phyloP scores from a whole-genome alignment of 2,329 filamentous ascomycete species.

The Pseudocercospora crystallina region DNA sequence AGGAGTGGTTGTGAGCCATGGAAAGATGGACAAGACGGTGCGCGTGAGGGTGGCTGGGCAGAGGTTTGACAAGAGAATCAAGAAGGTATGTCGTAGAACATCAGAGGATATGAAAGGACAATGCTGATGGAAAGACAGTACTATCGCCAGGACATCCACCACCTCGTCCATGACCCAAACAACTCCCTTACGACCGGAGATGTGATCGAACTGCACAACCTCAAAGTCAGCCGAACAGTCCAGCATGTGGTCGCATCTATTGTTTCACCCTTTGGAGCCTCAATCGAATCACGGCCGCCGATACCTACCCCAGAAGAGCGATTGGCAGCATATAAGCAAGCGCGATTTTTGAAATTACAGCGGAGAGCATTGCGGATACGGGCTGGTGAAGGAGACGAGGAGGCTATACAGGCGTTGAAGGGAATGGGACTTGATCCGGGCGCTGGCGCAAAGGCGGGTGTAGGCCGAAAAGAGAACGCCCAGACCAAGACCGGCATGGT shows the following conservation, averaged over 20 bases:
- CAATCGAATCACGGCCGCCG: conserved; percentile 63
- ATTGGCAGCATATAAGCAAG: conserved; percentile 54
- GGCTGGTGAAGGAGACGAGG: conserved; percentile 32
- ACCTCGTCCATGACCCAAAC: conserved; percentile 77
- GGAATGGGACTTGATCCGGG: conserved; percentile 31
- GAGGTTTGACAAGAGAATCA: conserved; percentile 69
- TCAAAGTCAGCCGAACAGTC: conserved; percentile 64
- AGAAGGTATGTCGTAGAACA: conserved; percentile 60
- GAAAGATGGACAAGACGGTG: conserved; percentile 75
- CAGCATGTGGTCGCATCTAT: conserved; percentile 74
- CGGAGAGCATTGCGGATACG: conserved; percentile 28
- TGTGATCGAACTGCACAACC: conserved; percentile 70
- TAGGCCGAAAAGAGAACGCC: conserved; percentile 28
- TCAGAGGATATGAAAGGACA: background rate
- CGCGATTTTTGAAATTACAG: conserved; percentile 59
- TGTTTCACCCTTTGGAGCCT: conserved; percentile 66
- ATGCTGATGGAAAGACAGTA: conserved; percentile 43
- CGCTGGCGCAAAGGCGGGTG: conserved; percentile 28
- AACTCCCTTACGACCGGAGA: conserved; percentile 72
- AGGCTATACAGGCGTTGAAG: conserved; percentile 29
- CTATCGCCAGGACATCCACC: conserved; percentile 63
- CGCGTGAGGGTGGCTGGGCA: conserved; percentile 72
- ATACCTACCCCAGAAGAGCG: conserved; percentile 66
- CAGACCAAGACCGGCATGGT: conserved; percentile 25
- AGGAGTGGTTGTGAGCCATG: conserved; percentile 75